These are phyloP conservation scores for Penicillium sp. DNA, from an alignment of 2,329 filamentous ascomycete species.

Conservation along the genomic window DNA sequence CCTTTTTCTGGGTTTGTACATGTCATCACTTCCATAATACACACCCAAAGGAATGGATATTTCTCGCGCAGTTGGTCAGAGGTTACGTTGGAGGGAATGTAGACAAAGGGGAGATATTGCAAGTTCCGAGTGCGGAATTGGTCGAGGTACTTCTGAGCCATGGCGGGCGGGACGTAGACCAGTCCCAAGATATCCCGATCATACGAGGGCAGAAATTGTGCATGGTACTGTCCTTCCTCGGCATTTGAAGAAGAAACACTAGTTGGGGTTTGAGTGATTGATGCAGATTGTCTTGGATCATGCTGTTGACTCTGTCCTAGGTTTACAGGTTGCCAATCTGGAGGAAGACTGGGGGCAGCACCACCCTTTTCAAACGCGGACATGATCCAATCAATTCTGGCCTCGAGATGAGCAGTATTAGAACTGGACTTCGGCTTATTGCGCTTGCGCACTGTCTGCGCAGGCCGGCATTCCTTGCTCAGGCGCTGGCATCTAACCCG, in stretches of 20 bases:
- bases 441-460: constrained; percentile 31
- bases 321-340: constrained; percentile 15
- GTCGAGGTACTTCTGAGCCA: constrained; percentile 17
- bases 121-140: constrained; percentile 26
- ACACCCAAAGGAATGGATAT: constrained; percentile 41
- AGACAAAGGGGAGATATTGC: constrained; percentile 28
- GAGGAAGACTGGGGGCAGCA: constrained; percentile 5
- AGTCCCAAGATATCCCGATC: constrained; percentile 9
- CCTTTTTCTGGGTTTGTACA: constrained; percentile 16
- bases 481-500: constrained; percentile 42
- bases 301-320: not conserved
- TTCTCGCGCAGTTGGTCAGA: constrained; percentile 28
- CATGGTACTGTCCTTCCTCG: not conserved
- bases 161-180: constrained; percentile 16
- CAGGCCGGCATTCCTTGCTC: constrained; percentile 42
- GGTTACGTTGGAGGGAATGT: constrained; percentile 22
- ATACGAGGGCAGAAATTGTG: not conserved
- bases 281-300: not conserved
- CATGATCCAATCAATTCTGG: constrained; percentile 30
- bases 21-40: constrained; percentile 35
- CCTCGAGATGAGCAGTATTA: constrained; percentile 28
- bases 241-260: constrained; percentile 5
- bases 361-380: constrained; percentile 27
- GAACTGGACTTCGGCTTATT: constrained; percentile 27
- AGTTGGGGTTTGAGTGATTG: not conserved